A percentile compares a stretch with the other conserved stretches of the same genome.
Evolutionary conservation across 805 yeast species (phyloP).

Genomic region (Saturnispora besseyi): DNA sequence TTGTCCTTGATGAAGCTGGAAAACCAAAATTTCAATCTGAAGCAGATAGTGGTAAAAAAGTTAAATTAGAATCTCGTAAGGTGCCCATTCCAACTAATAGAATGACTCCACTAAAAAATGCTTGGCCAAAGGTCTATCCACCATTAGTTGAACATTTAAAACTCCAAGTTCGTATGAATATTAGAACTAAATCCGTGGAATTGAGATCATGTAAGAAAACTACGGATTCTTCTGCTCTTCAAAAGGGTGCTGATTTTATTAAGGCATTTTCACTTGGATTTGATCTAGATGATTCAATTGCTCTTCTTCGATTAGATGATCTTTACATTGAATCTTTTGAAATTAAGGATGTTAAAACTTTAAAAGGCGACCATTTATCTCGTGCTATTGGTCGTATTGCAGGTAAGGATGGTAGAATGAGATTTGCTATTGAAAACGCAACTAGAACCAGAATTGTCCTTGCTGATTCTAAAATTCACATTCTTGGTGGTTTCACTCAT

Average conservation of each 20-base stretch:
- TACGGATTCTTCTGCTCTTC: slow-evolving; percentile 88
- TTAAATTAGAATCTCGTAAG: slow-evolving; percentile 78
- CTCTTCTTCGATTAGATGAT: slow-evolving; percentile 88
- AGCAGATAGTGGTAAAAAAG: slow-evolving; percentile 49
- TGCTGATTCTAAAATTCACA: slow-evolving; percentile 95
- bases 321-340: slow-evolving; percentile 95
- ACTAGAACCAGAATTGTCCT: slow-evolving; percentile 95
- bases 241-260: slow-evolving; percentile 95
- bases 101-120: slow-evolving; percentile 82
- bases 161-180: slow-evolving; percentile 92
- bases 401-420: slow-evolving; percentile 98
- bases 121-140: slow-evolving; percentile 92
- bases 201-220: slow-evolving; percentile 76
- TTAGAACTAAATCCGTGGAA: slow-evolving; percentile 80
- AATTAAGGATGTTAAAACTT: slow-evolving; percentile 91
- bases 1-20: slow-evolving; percentile 77
- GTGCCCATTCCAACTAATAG: slow-evolving; percentile 95
- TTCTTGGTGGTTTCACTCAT: slow-evolving; percentile 93
- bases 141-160: slow-evolving; percentile 93
- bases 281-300: slow-evolving; percentile 95
- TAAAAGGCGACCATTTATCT: slow-evolving; percentile 91
- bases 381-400: slow-evolving; percentile 99
- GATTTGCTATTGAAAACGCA: slow-evolving; percentile 97
- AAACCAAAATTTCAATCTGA: slow-evolving; percentile 80
- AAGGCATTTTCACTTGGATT: slow-evolving; percentile 94